A percentile compares a stretch with the other conserved stretches of the same genome.
Conservation (phyloP, 2,329 filamentous ascomycete species). For the Microdochium nivale region DNA sequence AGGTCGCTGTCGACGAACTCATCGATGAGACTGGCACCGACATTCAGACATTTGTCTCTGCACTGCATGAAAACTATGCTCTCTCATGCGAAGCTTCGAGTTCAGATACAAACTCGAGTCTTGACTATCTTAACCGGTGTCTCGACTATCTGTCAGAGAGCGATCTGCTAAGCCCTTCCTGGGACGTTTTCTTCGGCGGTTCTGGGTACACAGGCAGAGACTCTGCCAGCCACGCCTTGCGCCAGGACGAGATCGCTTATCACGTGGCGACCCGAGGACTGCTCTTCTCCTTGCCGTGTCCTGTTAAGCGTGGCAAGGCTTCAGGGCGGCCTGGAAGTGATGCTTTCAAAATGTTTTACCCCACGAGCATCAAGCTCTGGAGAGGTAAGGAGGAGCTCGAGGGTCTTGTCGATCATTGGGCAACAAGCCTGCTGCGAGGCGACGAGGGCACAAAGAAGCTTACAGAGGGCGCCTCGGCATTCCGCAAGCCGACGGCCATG, state of each 20-base stretch:
- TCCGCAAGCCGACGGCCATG: conserved; percentile 32
- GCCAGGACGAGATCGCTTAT: conserved; percentile 91
- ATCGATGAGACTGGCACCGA: conserved; percentile 92
- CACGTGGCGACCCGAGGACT: conserved; percentile 83
- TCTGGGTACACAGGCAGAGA: conserved; percentile 43
- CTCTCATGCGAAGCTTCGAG: conserved; percentile 64
- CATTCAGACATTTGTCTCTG: conserved; percentile 79
- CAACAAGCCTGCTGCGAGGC: conserved; percentile 49
- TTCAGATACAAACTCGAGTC: conserved; percentile 48
- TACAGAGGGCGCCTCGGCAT: conserved; percentile 38
- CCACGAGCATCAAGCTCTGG: conserved; percentile 77
- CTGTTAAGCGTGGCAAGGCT: conserved; percentile 63
- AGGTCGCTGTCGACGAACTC: conserved; percentile 65
- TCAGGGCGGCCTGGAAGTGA: conserved; percentile 42
- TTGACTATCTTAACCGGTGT: conserved; percentile 77
- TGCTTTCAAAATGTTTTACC: conserved; percentile 87
- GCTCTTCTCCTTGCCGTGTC: conserved; percentile 74
- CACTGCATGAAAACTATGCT: conserved; percentile 88
- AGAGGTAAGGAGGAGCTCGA: conserved; percentile 74
- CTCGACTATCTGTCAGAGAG: conserved; percentile 81
- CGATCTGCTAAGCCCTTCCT: conserved; percentile 72
- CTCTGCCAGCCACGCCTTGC: conserved; percentile 62
- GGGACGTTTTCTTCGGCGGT: conserved; percentile 58
- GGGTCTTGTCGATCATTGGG: conserved; percentile 62
- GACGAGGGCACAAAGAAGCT: conserved; percentile 31